Conservation (phyloP, 176 grass and related monocot genomes). For the Oryza coarctata region DNA sequence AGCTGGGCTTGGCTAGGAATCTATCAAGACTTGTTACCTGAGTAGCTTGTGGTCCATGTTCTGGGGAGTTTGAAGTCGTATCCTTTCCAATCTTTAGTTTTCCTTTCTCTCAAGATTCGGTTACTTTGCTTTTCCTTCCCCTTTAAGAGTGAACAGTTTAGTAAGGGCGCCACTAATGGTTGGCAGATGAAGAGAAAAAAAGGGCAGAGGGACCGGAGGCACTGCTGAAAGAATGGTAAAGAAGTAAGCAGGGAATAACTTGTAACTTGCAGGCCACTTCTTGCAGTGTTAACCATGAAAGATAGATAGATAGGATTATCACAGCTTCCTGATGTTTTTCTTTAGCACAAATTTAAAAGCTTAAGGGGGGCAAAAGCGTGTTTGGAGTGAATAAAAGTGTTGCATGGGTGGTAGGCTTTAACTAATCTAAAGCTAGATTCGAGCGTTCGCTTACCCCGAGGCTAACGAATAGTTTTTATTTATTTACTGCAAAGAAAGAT, state of each 20-base stretch:
- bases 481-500: slow-evolving; percentile 47
- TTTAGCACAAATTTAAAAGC: slow-evolving; percentile 38
- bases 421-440: slow-evolving; percentile 70
- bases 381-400: slow-evolving; percentile 52
- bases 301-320: not conserved
- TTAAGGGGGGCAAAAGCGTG: slow-evolving; percentile 51
- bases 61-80: slow-evolving; percentile 58
- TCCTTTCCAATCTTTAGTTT: slow-evolving; percentile 47
- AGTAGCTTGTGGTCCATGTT: slow-evolving; percentile 52
- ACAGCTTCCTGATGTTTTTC: slow-evolving; percentile 38
- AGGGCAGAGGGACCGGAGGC: slow-evolving; percentile 1
- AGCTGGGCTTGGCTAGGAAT: slow-evolving; percentile 44
- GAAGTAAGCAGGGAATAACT: slow-evolving; percentile 45
- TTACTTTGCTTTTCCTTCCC: slow-evolving; percentile 24
- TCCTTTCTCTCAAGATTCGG: slow-evolving; percentile 55
- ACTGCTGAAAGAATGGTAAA: slow-evolving; percentile 55
- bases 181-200: slow-evolving; percentile 29
- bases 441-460: slow-evolving; percentile 40
- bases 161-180: slow-evolving; percentile 46
- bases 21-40: slow-evolving; percentile 55
- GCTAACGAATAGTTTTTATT: slow-evolving; percentile 52
- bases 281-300: slow-evolving; percentile 29
- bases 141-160: slow-evolving; percentile 39
- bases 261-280: slow-evolving; percentile 63
- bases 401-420: slow-evolving; percentile 49